Evolutionary conservation across 2,329 filamentous ascomycete species (phyloP).

Genomic region (Hypoxylon sp.): DNA sequence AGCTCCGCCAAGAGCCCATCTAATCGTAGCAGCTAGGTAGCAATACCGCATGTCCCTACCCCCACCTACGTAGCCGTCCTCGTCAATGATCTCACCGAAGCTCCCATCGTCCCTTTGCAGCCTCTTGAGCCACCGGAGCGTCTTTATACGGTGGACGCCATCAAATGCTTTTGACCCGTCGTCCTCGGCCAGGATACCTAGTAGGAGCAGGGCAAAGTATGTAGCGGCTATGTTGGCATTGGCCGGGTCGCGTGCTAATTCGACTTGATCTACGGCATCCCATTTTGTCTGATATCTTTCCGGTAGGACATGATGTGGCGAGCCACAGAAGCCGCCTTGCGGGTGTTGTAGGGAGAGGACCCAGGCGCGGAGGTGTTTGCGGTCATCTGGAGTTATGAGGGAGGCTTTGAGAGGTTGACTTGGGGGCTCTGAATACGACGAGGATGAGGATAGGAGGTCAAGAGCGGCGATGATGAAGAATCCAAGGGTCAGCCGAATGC

Average conservation of each 20-base stretch:
- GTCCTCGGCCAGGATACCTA: conserved; percentile 68
- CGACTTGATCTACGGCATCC: conserved; percentile 53
- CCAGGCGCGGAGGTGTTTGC: conserved; percentile 74
- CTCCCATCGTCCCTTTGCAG: conserved; percentile 89
- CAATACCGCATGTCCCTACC: conserved; percentile 90
- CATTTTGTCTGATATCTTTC: conserved; percentile 54
- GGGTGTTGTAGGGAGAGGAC: conserved; percentile 89
- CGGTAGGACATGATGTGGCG: conserved; percentile 75
- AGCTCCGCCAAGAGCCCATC: conserved; percentile 83
- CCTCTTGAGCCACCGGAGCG: conserved; percentile 79
- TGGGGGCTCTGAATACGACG: conserved; percentile 60
- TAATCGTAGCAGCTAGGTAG: conserved; percentile 84
- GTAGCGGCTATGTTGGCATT: conserved; percentile 86
- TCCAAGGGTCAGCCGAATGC: conserved; percentile 88
- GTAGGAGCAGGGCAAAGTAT: conserved; percentile 85
- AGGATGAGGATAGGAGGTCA: conserved; percentile 80
- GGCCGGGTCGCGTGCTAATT: conserved; percentile 59
- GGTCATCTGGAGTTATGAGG: conserved; percentile 64
- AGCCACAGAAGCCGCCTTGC: conserved; percentile 89
- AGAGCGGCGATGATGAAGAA: conserved; percentile 91
- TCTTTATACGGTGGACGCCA: conserved; percentile 76
- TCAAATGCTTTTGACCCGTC: conserved; percentile 65
- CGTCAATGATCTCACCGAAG: conserved; percentile 85
- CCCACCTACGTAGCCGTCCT: conserved; percentile 74
- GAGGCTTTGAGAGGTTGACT: conserved; percentile 69